Evolutionary conservation across 352 stramenopile genomes (phyloP), one percentile per base, ranked within the genome.

Genomic region (Phytophthora cryptogea): DNA sequence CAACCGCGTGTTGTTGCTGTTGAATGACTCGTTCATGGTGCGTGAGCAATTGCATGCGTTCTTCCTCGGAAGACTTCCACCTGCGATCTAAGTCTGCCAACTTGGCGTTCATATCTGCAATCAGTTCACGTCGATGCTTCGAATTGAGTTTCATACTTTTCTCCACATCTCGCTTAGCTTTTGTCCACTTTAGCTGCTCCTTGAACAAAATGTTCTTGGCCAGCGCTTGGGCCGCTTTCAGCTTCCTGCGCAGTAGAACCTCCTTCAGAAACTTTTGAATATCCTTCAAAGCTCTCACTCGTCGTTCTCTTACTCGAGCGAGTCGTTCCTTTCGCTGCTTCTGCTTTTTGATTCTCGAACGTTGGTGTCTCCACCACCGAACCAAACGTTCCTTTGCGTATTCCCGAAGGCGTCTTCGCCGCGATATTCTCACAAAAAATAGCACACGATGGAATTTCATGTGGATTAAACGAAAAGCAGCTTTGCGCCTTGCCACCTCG

Each of bases 221-320:
- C 33, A 54, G 50, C 23, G 70, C 64, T 14, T 72, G 59, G 4
- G 59, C 76, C 17, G 56, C 53, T n/a, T 63, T 68, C 16, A 89
- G 48, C 40, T 63, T 59, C 2, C 59, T 53, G 0, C 73, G 73
- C 3, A 89, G 51, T 13, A 78, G 7, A 49, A 72, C 60, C 59
- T 89, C 76, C 3, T 62, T 72, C 6, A 86, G 47, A 13, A 82
- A 86, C 0, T 55, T 53, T 43, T 84, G 68, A n/a, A 88, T 54
- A 23, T 70, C 59, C 16, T 64, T 70, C 4, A 57, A 35, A 33
- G 78, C 81, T 6, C 43, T 43, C 4, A 11, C 8, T 40, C 60
- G 63, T 47, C 55, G 66, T 26, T 76, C 42, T 30, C 59, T 43
- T 31, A 66, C 66, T 30, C 45, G 50, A 27, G 2, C 13, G 31